These are phyloP conservation scores for Lachnellula cervina DNA, from an alignment of 2,329 filamentous ascomycete species.

Conservation along the genomic window DNA sequence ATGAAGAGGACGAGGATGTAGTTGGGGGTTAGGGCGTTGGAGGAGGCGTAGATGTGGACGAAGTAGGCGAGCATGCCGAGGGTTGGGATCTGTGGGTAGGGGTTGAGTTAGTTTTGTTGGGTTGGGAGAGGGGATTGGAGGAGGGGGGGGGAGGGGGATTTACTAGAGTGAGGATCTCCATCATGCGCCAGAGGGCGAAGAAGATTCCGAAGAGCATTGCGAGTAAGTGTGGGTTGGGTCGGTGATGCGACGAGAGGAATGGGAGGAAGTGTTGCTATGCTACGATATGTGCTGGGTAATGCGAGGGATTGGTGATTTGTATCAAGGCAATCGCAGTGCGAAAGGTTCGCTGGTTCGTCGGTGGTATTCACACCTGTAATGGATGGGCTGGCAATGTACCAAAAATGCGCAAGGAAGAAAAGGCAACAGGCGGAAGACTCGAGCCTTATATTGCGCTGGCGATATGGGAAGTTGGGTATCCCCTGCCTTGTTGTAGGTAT, in stretches of 20 bases:
- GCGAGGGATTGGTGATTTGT: background rate
- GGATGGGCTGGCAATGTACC: background rate
- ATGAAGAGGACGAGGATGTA: conserved; percentile 65
- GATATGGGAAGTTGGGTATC: background rate
- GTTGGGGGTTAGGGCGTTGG: conserved; percentile 55
- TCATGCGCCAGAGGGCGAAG: conserved; percentile 58
- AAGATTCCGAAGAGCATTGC: conserved; percentile 58
- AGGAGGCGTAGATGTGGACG: conserved; percentile 52
- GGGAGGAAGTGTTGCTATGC: too few species aligned
- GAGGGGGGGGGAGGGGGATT: conserved; percentile 21
- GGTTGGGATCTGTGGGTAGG: conserved; percentile 48
- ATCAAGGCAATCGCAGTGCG: background rate
- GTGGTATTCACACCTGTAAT: background rate
- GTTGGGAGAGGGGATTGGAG: background rate
- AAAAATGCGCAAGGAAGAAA: background rate
- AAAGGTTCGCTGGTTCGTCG: background rate
- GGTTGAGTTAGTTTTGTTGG: conserved; percentile 7
- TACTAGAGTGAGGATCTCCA: conserved; percentile 60
- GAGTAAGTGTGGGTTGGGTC: conserved; percentile 2
- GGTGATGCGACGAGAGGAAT: too few species aligned
- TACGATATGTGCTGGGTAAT: background rate
- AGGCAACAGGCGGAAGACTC: background rate
- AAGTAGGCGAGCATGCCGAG: conserved; percentile 66
- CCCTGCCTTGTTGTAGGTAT: background rate
- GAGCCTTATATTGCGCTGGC: background rate